Evolutionary conservation across 2,329 filamentous ascomycete genomes (phyloP), one percentile per base, ranked within the genome.

Genomic region (Phyllosticta citriasiana): DNA sequence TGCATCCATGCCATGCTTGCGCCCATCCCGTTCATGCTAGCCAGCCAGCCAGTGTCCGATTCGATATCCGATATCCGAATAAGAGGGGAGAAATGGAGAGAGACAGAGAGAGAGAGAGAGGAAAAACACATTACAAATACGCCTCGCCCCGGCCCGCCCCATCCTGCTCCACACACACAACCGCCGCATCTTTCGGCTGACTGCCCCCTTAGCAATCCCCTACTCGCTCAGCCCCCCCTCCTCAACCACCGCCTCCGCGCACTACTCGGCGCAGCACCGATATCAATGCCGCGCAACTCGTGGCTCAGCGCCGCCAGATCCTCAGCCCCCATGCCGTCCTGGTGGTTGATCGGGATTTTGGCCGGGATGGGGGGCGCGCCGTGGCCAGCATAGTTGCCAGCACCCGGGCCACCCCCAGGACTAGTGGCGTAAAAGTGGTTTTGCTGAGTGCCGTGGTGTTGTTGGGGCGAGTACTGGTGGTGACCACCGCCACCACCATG

Each of bases 351-450:
- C 1, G 87, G 86, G 8, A 89, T 77, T 73, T 90, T 90, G n/a
- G 86, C 85, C 3, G 88, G 87, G 56, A 89, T 80, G 0, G 85
- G 83, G 12, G 87, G 87, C 0, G 76, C 78, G 19, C 71, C 75
- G 6, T 67, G 62, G 16, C 51, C 62, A 16, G 65, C 64, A 22
- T 72, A 70, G 19, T 30, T 33, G 50, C 65, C 63, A 4, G 4
- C 7, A 4, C 4, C 12, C 26, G 9, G 19, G 19, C 22, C 16
- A 51, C 47, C 47, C 8, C 22, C 16, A 12, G 16, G 47, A 51
- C 16, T 22, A 6, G 8, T 51, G 40, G 3, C n/a, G 40, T n/a
- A n/a, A 16, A n/a, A 30, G 27, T 47, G 40, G 16, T 47, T 16
- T 7, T 47, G 40, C 6, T 47, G 40, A 4, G 40, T 3, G 6